Conservation (phyloP, 176 grass and related monocot species). For the Zea luxurians region DNA sequence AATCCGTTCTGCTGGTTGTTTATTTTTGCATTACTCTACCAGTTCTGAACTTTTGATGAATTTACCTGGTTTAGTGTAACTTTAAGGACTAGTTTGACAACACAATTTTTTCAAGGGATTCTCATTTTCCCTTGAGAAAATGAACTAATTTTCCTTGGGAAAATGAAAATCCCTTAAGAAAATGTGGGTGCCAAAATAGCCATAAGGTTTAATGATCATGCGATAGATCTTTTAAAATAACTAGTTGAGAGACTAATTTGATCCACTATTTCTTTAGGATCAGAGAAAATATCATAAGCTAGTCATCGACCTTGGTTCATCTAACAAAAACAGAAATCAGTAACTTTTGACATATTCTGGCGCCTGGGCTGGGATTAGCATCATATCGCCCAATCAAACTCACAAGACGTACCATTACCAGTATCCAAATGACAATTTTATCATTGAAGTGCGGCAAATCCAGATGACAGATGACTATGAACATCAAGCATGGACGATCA, state of each 20-base stretch:
- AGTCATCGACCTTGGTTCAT: not conserved
- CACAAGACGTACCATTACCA: not conserved
- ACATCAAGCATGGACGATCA: not conserved
- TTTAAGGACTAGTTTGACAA: too few relatives aligned
- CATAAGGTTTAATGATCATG: not conserved
- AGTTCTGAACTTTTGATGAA: not conserved
- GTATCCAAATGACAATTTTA: not conserved
- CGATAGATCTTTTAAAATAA: not conserved
- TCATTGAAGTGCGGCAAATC: not conserved
- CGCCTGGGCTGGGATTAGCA: not conserved
- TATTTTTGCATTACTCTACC: not conserved
- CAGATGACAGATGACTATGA: not conserved
- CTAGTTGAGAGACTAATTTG: not conserved
- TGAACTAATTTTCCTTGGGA: too few relatives aligned
- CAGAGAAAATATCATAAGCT: not conserved
- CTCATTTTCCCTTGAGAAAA: too few relatives aligned
- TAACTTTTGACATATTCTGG: not conserved
- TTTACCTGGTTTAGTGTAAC: not conserved
- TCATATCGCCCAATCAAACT: not conserved
- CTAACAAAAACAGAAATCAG: not conserved
- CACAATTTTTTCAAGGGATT: too few relatives aligned
- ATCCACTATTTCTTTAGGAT: not conserved
- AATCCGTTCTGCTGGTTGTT: not conserved
- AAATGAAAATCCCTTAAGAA: too few relatives aligned
- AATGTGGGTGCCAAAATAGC: too few relatives aligned